phyloP scores from a whole-genome alignment of 2,329 filamentous ascomycete species.

The Fusarium musae region DNA sequence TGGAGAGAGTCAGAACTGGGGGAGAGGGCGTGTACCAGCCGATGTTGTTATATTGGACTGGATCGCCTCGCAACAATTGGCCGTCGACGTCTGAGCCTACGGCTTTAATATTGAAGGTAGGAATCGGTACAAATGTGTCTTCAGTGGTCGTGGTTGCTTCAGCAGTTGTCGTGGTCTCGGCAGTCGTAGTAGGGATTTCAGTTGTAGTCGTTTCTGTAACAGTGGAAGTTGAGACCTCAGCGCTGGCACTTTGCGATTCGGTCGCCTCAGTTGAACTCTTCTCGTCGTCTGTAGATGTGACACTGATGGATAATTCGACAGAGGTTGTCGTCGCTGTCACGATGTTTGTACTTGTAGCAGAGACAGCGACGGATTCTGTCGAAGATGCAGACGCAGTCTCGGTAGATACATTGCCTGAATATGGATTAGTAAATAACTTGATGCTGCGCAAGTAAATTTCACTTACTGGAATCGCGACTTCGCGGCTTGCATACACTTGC shows the following conservation, averaged over 20 bases:
- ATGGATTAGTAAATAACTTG: accelerated
- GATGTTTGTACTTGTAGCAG: neutral
- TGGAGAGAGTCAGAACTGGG: neutral
- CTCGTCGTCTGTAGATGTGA: neutral
- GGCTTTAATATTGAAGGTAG: neutral
- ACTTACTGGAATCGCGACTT: neutral
- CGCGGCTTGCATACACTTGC: neutral
- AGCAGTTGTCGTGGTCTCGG: neutral
- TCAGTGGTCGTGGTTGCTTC: neutral
- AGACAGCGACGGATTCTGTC: accelerated
- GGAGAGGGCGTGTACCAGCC: neutral
- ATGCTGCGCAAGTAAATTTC: accelerated
- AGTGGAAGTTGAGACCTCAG: neutral
- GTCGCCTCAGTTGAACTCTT: neutral
- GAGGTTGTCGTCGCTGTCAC: neutral
- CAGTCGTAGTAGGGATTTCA: neutral
- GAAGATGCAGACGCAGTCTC: accelerated
- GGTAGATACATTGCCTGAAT: accelerated
- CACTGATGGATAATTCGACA: neutral
- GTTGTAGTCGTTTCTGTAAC: neutral
- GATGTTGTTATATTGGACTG: accelerated
- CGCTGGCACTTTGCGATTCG: neutral
- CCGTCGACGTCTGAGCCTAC: neutral
- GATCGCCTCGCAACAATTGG: neutral
- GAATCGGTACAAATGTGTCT: neutral